Conservation (phyloP, 192 early-diverging fungal species). For the Martensiomyces pterosporus region DNA sequence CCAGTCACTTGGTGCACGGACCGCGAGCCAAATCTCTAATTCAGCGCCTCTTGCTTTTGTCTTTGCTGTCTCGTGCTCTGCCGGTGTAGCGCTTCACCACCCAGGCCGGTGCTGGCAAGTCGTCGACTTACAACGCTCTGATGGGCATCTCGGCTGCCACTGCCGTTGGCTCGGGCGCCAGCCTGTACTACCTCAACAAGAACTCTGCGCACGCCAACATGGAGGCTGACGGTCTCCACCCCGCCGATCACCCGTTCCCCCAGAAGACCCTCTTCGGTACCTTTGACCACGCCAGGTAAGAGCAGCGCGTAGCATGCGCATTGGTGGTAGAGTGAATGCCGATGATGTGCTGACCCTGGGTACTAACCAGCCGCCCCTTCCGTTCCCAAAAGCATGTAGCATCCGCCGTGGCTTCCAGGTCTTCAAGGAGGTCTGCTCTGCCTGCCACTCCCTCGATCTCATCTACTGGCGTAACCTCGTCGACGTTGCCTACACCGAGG, state of each 20-base stretch:
- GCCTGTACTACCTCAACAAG: conserved; percentile 48
- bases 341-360: no score
- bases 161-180: conserved; percentile 51
- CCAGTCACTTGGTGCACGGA: no score
- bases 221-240: conserved; percentile 89
- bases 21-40: no score
- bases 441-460: conserved; percentile 93
- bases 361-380: no score
- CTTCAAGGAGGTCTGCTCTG: conserved; percentile 96
- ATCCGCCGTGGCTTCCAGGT: conserved; percentile 98
- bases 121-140: conserved; percentile 19
- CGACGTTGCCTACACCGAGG: conserved; percentile 88
- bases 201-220: conserved; percentile 71
- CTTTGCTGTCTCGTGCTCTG: no score
- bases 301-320: conserved; percentile 69
- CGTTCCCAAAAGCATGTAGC: no score
- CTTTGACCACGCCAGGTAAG: conserved; percentile 78
- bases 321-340: no score
- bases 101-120: conserved; percentile 20
- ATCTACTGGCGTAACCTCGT: conserved; percentile 95
- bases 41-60: no score
- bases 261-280: conserved; percentile 77
- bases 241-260: conserved; percentile 84
- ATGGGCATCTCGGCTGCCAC: conserved; percentile 58
- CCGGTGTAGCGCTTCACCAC: conserved; percentile 30